Evolutionary conservation across 768 basidiomycete genomes (phyloP), one percentile per base, ranked within the genome.

Genomic region (Pleurotus citrinopileatus): DNA sequence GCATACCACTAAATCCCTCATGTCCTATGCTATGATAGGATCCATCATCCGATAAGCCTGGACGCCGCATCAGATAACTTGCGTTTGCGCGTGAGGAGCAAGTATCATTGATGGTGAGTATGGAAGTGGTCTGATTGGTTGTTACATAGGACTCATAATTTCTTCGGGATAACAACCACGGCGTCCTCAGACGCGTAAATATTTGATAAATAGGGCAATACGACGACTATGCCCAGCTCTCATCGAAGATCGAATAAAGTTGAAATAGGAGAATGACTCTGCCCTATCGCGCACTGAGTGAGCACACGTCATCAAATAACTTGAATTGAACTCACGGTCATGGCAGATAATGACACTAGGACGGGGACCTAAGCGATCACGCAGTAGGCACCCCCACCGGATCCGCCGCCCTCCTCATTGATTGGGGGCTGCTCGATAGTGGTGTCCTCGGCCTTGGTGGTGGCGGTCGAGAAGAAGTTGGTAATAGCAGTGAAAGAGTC

Each of bases 391-490:
- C 40, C 40, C 7, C 54, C 47, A 6, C 54, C 54, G 29, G 13
- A 25, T 12, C 54, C 54, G 9, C 46, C 20, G 4, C 25, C 32
- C 23, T 55, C 54, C 47, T 51, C 50, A 22, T 55, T 29, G 15
- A 28, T 51, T 17, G 54, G 54, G 1, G 54, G 47, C 38, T 45
- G 34, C 36, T 45, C 45, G n/a, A 51, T 46, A 7, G 43, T 40
- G 32, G 34, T 40, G 36, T 37, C 54, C 25, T 55, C 54, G n/a
- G 15, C 48, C 12, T 37, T 51, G 23, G 32, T 28, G 10, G 37
- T 19, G 37, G 36, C 22, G 12, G 46, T 42, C 9, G 54, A 55
- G 42, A 52, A 38, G 57, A 60, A 17, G 60, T 52, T 36, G 28
- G 34, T 42, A 45, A 53, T 22, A 26, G 38, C 29, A 13, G 52